Conservation (phyloP, 768 basidiomycete genomes). For the Leccinellum rugosiceps region DNA sequence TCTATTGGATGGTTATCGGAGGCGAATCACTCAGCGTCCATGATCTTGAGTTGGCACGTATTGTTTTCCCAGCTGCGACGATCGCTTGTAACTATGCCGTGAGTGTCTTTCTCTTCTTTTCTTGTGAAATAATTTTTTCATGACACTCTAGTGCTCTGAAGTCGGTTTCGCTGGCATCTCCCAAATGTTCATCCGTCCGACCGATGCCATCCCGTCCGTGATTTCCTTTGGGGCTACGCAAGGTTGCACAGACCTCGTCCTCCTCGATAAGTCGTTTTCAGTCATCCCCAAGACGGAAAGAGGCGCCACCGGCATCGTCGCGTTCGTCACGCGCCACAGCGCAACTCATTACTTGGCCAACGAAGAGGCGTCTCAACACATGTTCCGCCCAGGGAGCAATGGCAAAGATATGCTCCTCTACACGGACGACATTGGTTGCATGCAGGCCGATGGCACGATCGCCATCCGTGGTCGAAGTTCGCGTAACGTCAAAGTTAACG, state of each 20-base stretch:
- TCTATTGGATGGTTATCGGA: slow-evolving; percentile 35
- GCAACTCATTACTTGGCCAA: slow-evolving; percentile 29
- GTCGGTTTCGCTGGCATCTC: slow-evolving; percentile 31
- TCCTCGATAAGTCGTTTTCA: slow-evolving; percentile 23
- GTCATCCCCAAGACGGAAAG: slow-evolving; percentile 18
- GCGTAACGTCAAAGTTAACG: slow-evolving; percentile 30
- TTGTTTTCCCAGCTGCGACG: slow-evolving; percentile 23
- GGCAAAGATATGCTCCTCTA: slow-evolving; percentile 25
- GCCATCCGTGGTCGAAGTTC: slow-evolving; percentile 27
- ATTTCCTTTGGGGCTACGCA: slow-evolving; percentile 29
- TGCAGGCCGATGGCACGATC: slow-evolving; percentile 28
- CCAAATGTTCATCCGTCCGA: slow-evolving; percentile 29
- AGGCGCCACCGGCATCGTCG: slow-evolving; percentile 28
- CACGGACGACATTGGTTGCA: slow-evolving; percentile 28
- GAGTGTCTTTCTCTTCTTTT: neutral
- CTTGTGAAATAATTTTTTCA: neutral
- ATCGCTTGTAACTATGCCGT: slow-evolving; percentile 33
- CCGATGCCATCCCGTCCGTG: slow-evolving; percentile 21
- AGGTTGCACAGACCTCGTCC: slow-evolving; percentile 27
- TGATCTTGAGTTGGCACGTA: slow-evolving; percentile 27
- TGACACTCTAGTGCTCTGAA: slow-evolving; percentile 23
- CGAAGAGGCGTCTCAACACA: slow-evolving; percentile 24
- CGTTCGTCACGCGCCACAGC: slow-evolving; percentile 25
- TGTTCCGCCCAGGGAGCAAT: slow-evolving; percentile 26
- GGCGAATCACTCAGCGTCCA: slow-evolving; percentile 26